These are phyloP conservation scores for Adansonia madagascariensis DNA, from an alignment of 441 rosid genomes.

Conservation along the genomic window DNA sequence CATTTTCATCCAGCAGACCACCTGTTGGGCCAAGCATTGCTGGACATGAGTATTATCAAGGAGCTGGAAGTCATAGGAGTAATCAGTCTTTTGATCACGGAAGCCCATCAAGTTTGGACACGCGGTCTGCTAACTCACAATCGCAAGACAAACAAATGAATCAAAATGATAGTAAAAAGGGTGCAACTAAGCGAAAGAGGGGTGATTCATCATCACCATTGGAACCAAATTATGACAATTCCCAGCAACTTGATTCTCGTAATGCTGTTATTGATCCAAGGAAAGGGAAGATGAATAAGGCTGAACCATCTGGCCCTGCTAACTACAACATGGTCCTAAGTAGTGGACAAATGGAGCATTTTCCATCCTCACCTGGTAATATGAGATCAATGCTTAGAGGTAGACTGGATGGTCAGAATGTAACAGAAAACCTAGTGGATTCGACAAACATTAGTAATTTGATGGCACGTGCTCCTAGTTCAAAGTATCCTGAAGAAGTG, in stretches of 20 bases:
- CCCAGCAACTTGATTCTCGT: slow-evolving; percentile 53
- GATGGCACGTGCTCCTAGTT: slow-evolving; percentile 31
- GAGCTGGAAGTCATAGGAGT: slow-evolving; percentile 68
- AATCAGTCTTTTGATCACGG: slow-evolving; percentile 85
- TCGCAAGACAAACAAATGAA: slow-evolving; percentile 68
- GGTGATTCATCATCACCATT: slow-evolving; percentile 59
- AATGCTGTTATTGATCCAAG: slow-evolving; percentile 47
- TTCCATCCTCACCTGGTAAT: slow-evolving; percentile 36
- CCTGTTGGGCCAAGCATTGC: slow-evolving; percentile 67
- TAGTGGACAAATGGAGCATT: slow-evolving; percentile 49
- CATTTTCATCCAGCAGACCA: slow-evolving; percentile 68
- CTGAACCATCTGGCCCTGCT: slow-evolving; percentile 52
- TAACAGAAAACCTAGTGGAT: slow-evolving; percentile 36
- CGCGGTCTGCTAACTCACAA: slow-evolving; percentile 81
- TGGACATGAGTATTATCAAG: slow-evolving; percentile 78
- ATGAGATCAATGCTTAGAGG: slow-evolving; percentile 36
- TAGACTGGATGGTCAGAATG: slow-evolving; percentile 41
- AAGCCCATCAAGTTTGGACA: slow-evolving; percentile 94
- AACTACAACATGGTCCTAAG: slow-evolving; percentile 43
- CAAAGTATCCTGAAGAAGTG: slow-evolving; percentile 39
- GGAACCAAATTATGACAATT: slow-evolving; percentile 56
- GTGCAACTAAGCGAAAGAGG: slow-evolving; percentile 76
- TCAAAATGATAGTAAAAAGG: slow-evolving; percentile 64
- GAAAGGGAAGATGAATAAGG: slow-evolving; percentile 71
- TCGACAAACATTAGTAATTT: slow-evolving; percentile 31